phyloP scores from a whole-genome alignment of 2,329 filamentous ascomycete genomes.

The Neurospora crassa region DNA sequence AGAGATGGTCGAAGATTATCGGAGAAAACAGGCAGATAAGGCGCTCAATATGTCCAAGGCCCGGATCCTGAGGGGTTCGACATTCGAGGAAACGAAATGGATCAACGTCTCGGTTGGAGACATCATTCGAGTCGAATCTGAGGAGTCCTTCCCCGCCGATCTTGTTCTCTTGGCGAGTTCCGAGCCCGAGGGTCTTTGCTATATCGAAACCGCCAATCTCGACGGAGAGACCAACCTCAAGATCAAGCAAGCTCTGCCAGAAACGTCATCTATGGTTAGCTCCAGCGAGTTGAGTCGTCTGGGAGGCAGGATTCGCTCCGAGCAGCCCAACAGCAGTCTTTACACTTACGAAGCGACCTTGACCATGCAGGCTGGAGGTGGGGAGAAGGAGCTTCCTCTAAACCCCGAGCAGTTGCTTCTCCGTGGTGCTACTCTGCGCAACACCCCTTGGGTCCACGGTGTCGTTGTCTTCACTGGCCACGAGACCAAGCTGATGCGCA shows the following conservation, averaged over 20 bases:
- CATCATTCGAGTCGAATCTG: conserved; percentile 84
- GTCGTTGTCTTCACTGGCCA: conserved; percentile 95
- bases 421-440: conserved; percentile 84
- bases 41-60: conserved; percentile 82
- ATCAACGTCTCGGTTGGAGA: conserved; percentile 89
- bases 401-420: conserved; percentile 89
- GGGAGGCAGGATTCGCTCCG: conserved; percentile 78
- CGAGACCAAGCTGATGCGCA: conserved; percentile 98
- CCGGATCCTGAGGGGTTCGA: conserved; percentile 70
- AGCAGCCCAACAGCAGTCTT: conserved; percentile 95
- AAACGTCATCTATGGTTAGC: conserved; percentile 82
- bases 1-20: conserved; percentile 87
- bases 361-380: conserved; percentile 81
- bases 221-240: conserved; percentile 98
- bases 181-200: conserved; percentile 93
- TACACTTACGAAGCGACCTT: conserved; percentile 97
- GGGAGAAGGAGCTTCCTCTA: conserved; percentile 84
- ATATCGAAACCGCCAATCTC: conserved; percentile 96
- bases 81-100: conserved; percentile 84
- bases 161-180: conserved; percentile 87
- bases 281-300: conserved; percentile 76
- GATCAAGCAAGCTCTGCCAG: conserved; percentile 94
- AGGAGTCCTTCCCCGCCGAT: conserved; percentile 91
- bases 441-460: conserved; percentile 95
- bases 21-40: conserved; percentile 78